Conservation (phyloP, 2,329 filamentous ascomycete genomes). For the Dactylellina drechsleri region DNA sequence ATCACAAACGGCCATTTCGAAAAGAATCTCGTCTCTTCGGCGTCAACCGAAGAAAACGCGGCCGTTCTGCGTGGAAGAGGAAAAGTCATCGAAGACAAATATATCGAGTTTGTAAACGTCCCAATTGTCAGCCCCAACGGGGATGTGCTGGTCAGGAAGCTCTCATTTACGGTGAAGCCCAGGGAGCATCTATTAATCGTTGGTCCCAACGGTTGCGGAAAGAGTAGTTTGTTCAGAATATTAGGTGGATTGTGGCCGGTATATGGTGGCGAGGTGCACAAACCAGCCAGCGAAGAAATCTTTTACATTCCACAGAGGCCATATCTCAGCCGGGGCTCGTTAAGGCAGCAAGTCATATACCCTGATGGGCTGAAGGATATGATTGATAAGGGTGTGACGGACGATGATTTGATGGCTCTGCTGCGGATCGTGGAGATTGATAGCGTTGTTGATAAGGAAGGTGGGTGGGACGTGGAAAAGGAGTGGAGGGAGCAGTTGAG, state of each 20-base stretch:
- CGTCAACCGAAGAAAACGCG: conserved; percentile 81
- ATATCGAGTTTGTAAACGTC: conserved; percentile 86
- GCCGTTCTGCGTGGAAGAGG: conserved; percentile 84
- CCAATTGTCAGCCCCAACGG: conserved; percentile 98
- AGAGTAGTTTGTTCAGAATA: conserved; percentile 95
- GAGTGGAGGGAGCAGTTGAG: conserved; percentile 97
- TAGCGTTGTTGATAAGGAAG: conserved; percentile 79
- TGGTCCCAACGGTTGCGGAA: conserved; percentile 96
- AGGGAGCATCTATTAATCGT: conserved; percentile 94
- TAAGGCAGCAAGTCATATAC: conserved; percentile 98
- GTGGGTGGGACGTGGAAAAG: conserved; percentile 90
- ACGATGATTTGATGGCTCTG: conserved; percentile 80
- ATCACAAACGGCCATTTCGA: conserved; percentile 89
- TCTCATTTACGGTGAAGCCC: conserved; percentile 86
- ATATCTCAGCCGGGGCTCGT: conserved; percentile 87
- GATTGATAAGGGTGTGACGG: conserved; percentile 82
- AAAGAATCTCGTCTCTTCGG: conserved; percentile 94
- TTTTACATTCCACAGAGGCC: conserved; percentile 98
- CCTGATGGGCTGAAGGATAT: conserved; percentile 89
- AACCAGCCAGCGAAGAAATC: conserved; percentile 90
- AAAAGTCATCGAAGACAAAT: conserved; percentile 79
- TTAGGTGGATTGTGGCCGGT: conserved; percentile 97
- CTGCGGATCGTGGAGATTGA: conserved; percentile 84
- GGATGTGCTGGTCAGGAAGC: conserved; percentile 83
- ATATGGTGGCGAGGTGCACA: conserved; percentile 91